Conservation (phyloP, 495 filamentous ascomycete species). For the Mytilinidion resinicola region DNA sequence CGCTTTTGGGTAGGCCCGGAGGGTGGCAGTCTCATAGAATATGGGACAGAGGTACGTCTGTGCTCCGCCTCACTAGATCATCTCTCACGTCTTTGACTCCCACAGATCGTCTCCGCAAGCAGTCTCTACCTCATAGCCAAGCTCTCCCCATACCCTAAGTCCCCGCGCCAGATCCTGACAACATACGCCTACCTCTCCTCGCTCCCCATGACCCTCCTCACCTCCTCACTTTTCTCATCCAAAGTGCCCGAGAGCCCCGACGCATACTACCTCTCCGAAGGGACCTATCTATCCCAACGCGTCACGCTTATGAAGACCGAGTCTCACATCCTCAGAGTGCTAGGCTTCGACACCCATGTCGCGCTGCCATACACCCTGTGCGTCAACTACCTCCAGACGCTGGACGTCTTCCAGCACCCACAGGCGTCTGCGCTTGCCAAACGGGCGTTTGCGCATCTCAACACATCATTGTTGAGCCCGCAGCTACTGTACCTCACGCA, state of each 20-base stretch:
- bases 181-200: slow-evolving; percentile 80
- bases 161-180: slow-evolving; percentile 71
- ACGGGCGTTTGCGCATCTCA: slow-evolving; percentile 68
- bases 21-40: slow-evolving; percentile 54
- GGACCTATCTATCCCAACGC: slow-evolving; percentile 57
- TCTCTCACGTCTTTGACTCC: neutral
- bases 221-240: slow-evolving; percentile 1
- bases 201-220: slow-evolving; percentile 53
- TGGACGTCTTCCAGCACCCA: slow-evolving; percentile 51
- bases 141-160: slow-evolving; percentile 66
- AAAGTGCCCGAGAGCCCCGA: slow-evolving; percentile 43
- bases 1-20: slow-evolving; percentile 74
- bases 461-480: slow-evolving; percentile 74
- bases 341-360: slow-evolving; percentile 79
- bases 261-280: slow-evolving; percentile 68
- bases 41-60: slow-evolving; percentile 47
- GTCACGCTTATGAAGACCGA: slow-evolving; percentile 62
- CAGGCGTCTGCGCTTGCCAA: slow-evolving; percentile 45
- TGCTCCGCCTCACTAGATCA: neutral
- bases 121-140: slow-evolving; percentile 79
- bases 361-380: slow-evolving; percentile 80
- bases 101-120: slow-evolving; percentile 73
- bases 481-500: slow-evolving; percentile 88
- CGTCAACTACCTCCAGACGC: slow-evolving; percentile 86
- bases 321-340: slow-evolving; percentile 61